Conservation (phyloP, 2,329 filamentous ascomycete species). For the Microdochium bolleyi region DNA sequence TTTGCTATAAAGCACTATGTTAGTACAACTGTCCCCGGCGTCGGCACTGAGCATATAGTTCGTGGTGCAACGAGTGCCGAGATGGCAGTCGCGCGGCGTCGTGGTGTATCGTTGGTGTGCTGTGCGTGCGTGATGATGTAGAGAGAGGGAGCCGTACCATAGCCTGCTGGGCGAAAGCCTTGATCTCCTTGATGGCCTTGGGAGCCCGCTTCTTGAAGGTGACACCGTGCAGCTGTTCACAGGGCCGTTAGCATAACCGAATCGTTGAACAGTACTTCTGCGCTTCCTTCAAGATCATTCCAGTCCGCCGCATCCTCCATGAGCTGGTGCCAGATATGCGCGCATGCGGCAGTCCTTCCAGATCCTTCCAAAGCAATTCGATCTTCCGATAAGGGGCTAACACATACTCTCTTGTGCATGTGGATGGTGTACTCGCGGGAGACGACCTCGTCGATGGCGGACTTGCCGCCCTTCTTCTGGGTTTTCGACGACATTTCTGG, state of each 20-base stretch:
- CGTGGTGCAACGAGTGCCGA: background rate
- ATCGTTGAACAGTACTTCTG: background rate
- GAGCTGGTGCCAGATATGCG: background rate
- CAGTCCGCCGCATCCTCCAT: no score
- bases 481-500: constrained; percentile 54
- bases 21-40: constrained; percentile 10
- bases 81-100: constrained; percentile 1
- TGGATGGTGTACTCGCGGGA: constrained; percentile 99
- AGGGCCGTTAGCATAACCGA: constrained; percentile 13
- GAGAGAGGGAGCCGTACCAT: constrained; percentile 66
- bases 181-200: constrained; percentile 99
- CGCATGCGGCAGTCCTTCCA: background rate
- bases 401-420: constrained; percentile 97
- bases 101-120: constrained; percentile 4
- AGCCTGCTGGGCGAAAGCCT: constrained; percentile 81
- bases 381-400: background rate
- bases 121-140: constrained; percentile 1
- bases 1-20: constrained; percentile 56
- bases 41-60: background rate
- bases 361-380: background rate
- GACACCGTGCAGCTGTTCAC: constrained; percentile 79
- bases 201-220: constrained; percentile 99
- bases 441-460: constrained; percentile 98
- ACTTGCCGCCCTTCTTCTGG: constrained; percentile 69
- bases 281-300: background rate